Percentiles rank a stretch among this genome's conserved stretches.
Evolutionary conservation across 23 red algal genomes (phyloP).

Genomic region (Gracilaria caudata): DNA sequence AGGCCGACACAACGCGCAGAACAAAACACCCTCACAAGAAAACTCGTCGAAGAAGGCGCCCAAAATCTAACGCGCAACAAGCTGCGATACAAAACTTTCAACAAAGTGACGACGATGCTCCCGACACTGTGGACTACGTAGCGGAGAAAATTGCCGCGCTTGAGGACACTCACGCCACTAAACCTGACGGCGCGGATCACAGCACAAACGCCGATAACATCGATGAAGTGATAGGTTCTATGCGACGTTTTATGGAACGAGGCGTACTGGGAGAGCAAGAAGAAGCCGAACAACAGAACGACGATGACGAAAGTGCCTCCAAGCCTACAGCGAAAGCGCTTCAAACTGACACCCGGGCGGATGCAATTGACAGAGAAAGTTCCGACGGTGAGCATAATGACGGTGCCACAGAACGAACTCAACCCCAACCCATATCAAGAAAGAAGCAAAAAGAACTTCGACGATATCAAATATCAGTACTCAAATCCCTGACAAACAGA

Average conservation of each 20-base stretch:
- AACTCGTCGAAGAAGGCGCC: conserved; percentile 4
- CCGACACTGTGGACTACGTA: not conserved
- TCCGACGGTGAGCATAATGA: not conserved
- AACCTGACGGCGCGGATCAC: not conserved
- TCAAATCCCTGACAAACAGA: conserved; percentile 57
- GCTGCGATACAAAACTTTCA: not conserved
- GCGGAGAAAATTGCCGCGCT: conserved; percentile 3
- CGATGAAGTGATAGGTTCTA: not conserved
- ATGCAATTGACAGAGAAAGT: not conserved
- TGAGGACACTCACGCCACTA: not conserved
- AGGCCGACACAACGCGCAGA: not conserved
- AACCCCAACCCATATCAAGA: conserved; percentile 2
- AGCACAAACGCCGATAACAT: not conserved
- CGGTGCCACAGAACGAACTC: not conserved
- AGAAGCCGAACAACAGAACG: not conserved
- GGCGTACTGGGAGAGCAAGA: not conserved
- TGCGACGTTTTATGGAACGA: conserved; percentile 24
- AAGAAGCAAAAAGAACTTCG: conserved; percentile 53
- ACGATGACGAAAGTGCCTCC: not conserved
- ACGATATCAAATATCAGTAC: conserved; percentile 45
- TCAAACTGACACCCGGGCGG: not conserved
- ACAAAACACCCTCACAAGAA: not conserved
- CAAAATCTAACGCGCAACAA: not conserved
- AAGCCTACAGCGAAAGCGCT: not conserved
- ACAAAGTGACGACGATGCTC: not conserved